A percentile compares a stretch with the other conserved stretches of the same genome.
phyloP scores from a whole-genome alignment of 179 eudicot species.

The Amaranthus tricolor region DNA sequence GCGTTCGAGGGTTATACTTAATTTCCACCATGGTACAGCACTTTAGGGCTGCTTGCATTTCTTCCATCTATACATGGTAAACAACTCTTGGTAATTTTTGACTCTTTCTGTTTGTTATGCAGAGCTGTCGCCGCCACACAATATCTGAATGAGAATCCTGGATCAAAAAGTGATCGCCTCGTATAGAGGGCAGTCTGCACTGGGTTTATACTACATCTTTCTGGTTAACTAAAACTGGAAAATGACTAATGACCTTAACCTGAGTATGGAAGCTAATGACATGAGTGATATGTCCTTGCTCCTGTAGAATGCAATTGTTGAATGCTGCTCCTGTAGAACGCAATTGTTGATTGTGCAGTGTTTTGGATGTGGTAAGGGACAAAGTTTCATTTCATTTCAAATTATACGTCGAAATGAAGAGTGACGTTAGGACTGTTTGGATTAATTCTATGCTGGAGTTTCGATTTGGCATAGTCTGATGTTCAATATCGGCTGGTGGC shows the following conservation, averaged over 20 bases:
- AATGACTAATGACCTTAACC: background rate
- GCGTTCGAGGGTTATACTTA: too few relatives aligned
- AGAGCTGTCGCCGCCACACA: conserved; percentile 55
- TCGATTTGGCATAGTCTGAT: background rate
- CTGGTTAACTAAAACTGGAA: conserved; percentile 1
- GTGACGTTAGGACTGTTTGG: background rate
- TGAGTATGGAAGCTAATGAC: background rate
- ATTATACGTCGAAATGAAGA: background rate
- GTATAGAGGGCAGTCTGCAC: background rate
- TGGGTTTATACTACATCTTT: background rate
- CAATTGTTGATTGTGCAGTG: background rate
- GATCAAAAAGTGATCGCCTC: background rate
- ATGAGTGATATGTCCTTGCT: background rate
- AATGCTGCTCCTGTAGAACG: background rate
- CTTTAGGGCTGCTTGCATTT: background rate
- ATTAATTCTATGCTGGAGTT: background rate
- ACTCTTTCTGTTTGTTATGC: conserved; percentile 13
- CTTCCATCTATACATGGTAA: background rate
- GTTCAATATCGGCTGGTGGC: background rate
- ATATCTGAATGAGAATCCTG: conserved; percentile 28
- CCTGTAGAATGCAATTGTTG: background rate
- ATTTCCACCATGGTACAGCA: background rate
- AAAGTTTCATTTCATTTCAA: background rate
- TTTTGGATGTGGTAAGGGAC: background rate
- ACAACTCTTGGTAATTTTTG: background rate